A percentile compares a stretch with the other conserved stretches of the same genome.
phyloP scores from a whole-genome alignment of 2,329 filamentous ascomycete genomes.

The Ciborinia camelliae region DNA sequence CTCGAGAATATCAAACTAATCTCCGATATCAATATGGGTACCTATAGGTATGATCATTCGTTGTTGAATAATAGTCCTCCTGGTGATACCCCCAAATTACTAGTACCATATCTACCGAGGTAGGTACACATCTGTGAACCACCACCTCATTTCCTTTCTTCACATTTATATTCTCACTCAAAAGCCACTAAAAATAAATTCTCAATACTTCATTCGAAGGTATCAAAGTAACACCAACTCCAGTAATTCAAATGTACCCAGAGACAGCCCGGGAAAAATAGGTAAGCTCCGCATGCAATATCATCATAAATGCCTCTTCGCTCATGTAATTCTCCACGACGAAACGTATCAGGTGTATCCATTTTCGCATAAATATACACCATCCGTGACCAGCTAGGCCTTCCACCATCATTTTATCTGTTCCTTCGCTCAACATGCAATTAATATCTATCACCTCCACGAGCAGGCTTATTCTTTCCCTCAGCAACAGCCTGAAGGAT shows the following conservation, averaged over 20 bases:
- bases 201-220: no score
- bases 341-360: neutral
- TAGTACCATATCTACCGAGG: no score
- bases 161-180: neutral
- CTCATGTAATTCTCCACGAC: neutral
- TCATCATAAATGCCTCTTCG: neutral
- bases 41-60: no score
- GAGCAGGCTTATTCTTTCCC: slow-evolving; percentile 38
- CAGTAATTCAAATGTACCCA: neutral
- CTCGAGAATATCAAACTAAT: no score
- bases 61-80: no score
- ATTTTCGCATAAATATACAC: slow-evolving; percentile 1
- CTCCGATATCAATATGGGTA: no score
- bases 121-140: no score
- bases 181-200: neutral
- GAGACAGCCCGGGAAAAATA: slow-evolving; percentile 6
- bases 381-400: neutral
- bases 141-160: neutral
- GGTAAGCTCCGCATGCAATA: slow-evolving; percentile 1
- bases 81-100: no score
- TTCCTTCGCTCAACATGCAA: neutral
- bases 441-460: slow-evolving; percentile 12
- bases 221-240: no score
- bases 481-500: slow-evolving; percentile 80
- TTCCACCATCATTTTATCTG: neutral